Evolutionary conservation across 116 monocot species (phyloP).

Genomic region (Posidonia oceanica): DNA sequence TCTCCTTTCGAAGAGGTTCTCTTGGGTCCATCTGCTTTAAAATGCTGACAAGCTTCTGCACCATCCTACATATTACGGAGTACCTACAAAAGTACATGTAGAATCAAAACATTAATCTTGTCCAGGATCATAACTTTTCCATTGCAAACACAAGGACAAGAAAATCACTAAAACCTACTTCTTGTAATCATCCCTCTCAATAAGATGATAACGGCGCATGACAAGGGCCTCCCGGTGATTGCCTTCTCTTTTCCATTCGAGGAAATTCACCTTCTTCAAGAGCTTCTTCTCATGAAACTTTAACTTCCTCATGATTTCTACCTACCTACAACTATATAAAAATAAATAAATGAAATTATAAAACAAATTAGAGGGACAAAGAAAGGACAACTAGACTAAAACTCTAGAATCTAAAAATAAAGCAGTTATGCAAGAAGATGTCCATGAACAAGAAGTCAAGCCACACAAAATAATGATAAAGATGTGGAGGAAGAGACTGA

Average conservation of each 20-base stretch:
- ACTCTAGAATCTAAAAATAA: no score
- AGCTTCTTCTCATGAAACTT: constrained; percentile 95
- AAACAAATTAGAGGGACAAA: no score
- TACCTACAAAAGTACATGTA: constrained; percentile 36
- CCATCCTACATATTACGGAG: constrained; percentile 64
- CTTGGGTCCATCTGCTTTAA: constrained; percentile 82
- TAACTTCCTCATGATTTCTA: constrained; percentile 36
- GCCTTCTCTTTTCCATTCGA: constrained; percentile 65
- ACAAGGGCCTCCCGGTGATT: constrained; percentile 72
- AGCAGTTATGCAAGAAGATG: no score
- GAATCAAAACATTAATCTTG: not conserved
- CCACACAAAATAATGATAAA: no score
- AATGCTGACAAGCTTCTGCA: constrained; percentile 63
- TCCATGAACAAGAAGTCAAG: no score
- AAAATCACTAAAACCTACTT: constrained; percentile 26
- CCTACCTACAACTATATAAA: no score
- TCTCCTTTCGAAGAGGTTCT: constrained; percentile 75
- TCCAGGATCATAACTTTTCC: not conserved
- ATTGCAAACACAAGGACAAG: not conserved
- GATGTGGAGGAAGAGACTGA: no score
- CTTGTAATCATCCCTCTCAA: constrained; percentile 88
- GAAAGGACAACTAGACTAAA: no score
- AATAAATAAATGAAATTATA: no score
- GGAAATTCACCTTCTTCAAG: constrained; percentile 74
- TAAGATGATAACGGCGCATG: constrained; percentile 54